These are phyloP conservation scores for Crucihimalaya himalaica DNA, from an alignment of 345 rosid genomes.

Conservation along the genomic window DNA sequence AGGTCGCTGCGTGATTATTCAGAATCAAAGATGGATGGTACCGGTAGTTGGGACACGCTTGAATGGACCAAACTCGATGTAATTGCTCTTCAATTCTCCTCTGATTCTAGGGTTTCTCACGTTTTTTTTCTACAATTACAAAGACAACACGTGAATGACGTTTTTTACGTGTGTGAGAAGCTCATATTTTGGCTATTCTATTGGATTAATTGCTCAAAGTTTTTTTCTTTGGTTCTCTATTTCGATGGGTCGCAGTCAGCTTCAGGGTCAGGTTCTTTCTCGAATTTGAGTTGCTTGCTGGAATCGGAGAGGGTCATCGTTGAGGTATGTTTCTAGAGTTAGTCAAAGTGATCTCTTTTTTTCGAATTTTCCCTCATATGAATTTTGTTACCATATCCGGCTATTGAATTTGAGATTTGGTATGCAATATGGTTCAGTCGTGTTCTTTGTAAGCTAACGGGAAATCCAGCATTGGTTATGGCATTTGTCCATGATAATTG, in stretches of 20 bases:
- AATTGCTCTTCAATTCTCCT: conserved; percentile 20
- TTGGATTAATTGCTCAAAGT: conserved; percentile 3
- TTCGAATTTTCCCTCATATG: neutral
- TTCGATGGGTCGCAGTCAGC: conserved; percentile 46
- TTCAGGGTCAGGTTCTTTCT: conserved; percentile 53
- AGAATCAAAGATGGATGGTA: conserved; percentile 58
- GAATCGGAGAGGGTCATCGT: conserved; percentile 66
- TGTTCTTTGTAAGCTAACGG: neutral
- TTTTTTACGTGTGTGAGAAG: neutral
- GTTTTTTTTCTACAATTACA: neutral
- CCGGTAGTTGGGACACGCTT: conserved; percentile 80
- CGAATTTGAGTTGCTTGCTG: conserved; percentile 68
- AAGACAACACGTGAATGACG: conserved; percentile 20
- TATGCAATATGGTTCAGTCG: neutral
- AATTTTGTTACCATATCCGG: neutral
- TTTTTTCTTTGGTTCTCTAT: neutral
- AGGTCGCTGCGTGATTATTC: conserved; percentile 52
- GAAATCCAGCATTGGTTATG: conserved; percentile 5
- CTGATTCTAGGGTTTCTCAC: conserved; percentile 39
- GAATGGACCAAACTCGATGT: conserved; percentile 90
- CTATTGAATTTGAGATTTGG: neutral
- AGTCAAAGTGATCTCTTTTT: neutral
- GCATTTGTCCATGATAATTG: neutral
- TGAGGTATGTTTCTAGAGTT: conserved; percentile 51
- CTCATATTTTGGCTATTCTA: neutral